phyloP scores from a whole-genome alignment of 179 eudicot species.

The Silene vulgaris region DNA sequence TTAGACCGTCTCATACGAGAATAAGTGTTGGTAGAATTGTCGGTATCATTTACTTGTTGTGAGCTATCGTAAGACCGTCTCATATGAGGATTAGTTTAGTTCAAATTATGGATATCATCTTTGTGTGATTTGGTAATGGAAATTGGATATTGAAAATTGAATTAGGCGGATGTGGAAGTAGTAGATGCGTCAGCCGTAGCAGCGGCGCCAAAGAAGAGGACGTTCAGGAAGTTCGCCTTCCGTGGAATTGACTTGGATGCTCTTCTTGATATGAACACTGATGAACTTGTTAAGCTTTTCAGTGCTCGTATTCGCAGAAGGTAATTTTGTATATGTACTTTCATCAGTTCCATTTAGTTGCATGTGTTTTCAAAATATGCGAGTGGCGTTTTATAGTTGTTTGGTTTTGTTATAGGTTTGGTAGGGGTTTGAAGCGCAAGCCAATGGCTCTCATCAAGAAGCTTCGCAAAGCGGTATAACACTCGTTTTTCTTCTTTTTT shows the following conservation, averaged over 20 bases:
- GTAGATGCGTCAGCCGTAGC: conserved; percentile 24
- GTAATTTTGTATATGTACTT: conserved; percentile 24
- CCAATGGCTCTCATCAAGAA: conserved; percentile 97
- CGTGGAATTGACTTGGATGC: conserved; percentile 85
- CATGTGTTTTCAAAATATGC: too few species aligned
- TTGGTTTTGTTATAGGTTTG: conserved; percentile 41
- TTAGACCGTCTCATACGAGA: too few species aligned
- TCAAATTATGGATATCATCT: too few species aligned
- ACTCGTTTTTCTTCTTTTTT: background rate
- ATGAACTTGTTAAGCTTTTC: conserved; percentile 82
- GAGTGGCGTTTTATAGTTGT: background rate
- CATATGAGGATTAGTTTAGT: too few species aligned
- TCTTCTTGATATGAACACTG: conserved; percentile 80
- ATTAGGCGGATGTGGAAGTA: conserved; percentile 35
- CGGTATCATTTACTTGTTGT: too few species aligned
- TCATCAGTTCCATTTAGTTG: too few species aligned
- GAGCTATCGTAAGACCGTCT: too few species aligned
- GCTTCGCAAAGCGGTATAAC: conserved; percentile 80
- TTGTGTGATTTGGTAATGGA: too few species aligned
- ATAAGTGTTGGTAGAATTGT: too few species aligned
- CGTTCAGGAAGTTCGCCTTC: conserved; percentile 96
- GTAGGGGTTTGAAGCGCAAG: conserved; percentile 86
- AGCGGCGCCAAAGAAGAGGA: conserved; percentile 75
- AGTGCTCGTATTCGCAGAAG: conserved; percentile 75
- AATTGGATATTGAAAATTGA: background rate